These are phyloP conservation scores for Plasmodium gallinaceum DNA, from an alignment of 169 alveolate genomes.

Conservation along the genomic window DNA sequence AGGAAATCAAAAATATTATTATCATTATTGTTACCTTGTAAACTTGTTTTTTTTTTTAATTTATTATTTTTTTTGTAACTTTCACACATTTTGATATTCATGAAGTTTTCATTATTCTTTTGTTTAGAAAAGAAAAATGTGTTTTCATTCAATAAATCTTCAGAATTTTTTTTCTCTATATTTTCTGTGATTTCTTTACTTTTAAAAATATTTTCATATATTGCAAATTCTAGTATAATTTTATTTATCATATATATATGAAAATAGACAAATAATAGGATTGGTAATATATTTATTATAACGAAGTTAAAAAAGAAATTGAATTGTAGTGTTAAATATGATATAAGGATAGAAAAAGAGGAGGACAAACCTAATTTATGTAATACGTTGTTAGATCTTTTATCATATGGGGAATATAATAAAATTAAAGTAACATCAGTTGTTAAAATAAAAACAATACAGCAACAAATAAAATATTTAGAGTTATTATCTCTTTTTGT, in stretches of 20 bases:
- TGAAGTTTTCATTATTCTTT: background rate
- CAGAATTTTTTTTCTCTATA: slow-evolving; percentile 7
- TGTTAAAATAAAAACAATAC: slow-evolving; percentile 36
- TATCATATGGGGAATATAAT: slow-evolving; percentile 71
- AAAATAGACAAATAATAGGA: slow-evolving; percentile 44
- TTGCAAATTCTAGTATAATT: slow-evolving; percentile 67
- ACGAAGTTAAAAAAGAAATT: slow-evolving; percentile 40
- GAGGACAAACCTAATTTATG: slow-evolving; percentile 39
- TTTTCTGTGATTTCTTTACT: slow-evolving; percentile 3
- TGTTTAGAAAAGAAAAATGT: slow-evolving; percentile 16
- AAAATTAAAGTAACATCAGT: slow-evolving; percentile 53
- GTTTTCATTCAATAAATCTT: slow-evolving; percentile 32
- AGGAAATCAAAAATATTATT: slow-evolving; percentile 29
- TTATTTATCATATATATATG: slow-evolving; percentile 35
- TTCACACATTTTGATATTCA: background rate
- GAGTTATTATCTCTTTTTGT: slow-evolving; percentile 39
- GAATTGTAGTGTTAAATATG: slow-evolving; percentile 37
- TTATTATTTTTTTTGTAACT: background rate
- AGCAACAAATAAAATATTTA: slow-evolving; percentile 64
- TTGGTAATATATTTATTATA: slow-evolving; percentile 31
- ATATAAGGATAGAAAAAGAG: slow-evolving; percentile 47
- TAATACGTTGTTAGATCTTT: slow-evolving; percentile 65
- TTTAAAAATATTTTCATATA: slow-evolving; percentile 46
- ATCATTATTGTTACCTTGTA: background rate
- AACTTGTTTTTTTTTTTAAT: slow-evolving; percentile 11